Conservation (phyloP, 1,284 basidiomycete genomes). For the Ceratorhiza oryzae-sativae region DNA sequence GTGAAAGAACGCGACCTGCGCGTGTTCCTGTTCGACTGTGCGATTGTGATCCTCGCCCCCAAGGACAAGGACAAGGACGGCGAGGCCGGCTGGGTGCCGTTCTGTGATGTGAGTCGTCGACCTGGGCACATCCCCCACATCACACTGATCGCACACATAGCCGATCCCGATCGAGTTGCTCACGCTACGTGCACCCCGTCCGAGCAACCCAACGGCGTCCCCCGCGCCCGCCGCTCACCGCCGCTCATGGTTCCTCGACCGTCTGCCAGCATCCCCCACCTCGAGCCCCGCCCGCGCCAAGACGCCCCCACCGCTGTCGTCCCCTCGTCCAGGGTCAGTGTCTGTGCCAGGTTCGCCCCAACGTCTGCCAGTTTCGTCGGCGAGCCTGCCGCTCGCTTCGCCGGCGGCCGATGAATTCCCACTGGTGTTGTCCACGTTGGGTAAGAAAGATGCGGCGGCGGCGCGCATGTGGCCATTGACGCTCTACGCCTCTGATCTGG, state of each 20-base stretch:
- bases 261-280: slow-evolving; percentile 11
- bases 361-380: neutral
- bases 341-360: neutral
- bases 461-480: slow-evolving; percentile 22
- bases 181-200: slow-evolving; percentile 25
- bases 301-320: slow-evolving; percentile 18
- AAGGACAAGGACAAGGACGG: slow-evolving; percentile 34
- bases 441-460: slow-evolving; percentile 1
- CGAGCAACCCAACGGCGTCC: neutral
- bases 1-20: slow-evolving; percentile 34
- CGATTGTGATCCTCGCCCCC: slow-evolving; percentile 27
- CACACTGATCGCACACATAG: neutral
- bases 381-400: neutral
- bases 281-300: slow-evolving; percentile 27
- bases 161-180: slow-evolving; percentile 35
- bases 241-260: slow-evolving; percentile 38
- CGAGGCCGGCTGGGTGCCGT: slow-evolving; percentile 14
- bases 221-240: slow-evolving; percentile 1
- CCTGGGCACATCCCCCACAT: slow-evolving; percentile 23
- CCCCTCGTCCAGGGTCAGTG: neutral
- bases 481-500: slow-evolving; percentile 9
- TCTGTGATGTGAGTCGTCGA: slow-evolving; percentile 25
- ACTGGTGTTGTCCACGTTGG: slow-evolving; percentile 25
- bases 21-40: slow-evolving; percentile 36
- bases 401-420: slow-evolving; percentile 11